Evolutionary conservation across 495 filamentous ascomycete genomes (phyloP).

Genomic region (Daldinia loculata): DNA sequence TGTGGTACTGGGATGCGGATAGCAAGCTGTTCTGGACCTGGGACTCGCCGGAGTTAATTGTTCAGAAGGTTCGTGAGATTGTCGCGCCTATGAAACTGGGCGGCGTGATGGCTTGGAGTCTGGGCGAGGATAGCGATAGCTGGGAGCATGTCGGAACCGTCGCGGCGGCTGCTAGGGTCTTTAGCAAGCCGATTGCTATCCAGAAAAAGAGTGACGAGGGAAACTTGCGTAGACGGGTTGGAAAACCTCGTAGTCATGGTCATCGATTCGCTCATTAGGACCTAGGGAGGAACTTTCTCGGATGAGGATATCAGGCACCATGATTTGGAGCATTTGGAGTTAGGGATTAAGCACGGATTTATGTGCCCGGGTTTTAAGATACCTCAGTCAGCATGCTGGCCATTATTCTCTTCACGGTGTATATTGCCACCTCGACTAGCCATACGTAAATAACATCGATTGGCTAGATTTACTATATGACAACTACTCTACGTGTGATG

Average conservation of each 20-base stretch:
- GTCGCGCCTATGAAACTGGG: conserved; percentile 62
- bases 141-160: conserved; percentile 56
- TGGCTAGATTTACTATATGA: background rate
- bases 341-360: background rate
- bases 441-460: background rate
- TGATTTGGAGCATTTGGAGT: background rate
- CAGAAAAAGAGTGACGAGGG: background rate
- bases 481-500: background rate
- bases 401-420: conserved; percentile 12
- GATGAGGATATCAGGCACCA: background rate
- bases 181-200: background rate
- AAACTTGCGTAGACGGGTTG: background rate
- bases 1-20: conserved; percentile 67
- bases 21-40: conserved; percentile 70
- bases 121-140: conserved; percentile 67
- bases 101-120: conserved; percentile 65
- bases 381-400: background rate
- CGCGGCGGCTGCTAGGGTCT: conserved; percentile 21
- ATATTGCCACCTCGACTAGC: background rate
- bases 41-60: conserved; percentile 66
- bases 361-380: conserved; percentile 4
- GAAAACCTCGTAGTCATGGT: conserved; percentile 7
- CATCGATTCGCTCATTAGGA: conserved; percentile 1
- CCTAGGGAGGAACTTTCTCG: background rate
- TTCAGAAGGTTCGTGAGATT: conserved; percentile 66